phyloP scores from a whole-genome alignment of 306 rosid species.

The Pyrus pyrifolia region DNA sequence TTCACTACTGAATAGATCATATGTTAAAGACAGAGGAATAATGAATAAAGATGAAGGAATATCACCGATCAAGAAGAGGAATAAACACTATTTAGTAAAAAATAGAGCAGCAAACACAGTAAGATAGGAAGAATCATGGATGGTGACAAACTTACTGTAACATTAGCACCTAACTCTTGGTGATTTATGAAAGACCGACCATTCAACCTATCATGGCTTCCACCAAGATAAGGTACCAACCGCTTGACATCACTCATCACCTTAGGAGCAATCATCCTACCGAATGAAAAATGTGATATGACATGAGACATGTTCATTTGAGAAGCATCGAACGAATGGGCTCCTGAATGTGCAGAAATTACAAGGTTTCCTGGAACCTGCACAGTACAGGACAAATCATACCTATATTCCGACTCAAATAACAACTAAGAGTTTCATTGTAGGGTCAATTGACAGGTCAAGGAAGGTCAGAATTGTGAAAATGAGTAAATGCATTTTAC shows the following conservation, averaged over 20 bases:
- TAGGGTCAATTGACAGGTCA: neutral
- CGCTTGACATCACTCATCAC: constrained; percentile 62
- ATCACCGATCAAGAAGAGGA: too few relatives aligned
- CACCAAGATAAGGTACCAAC: constrained; percentile 72
- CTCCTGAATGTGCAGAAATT: constrained; percentile 74
- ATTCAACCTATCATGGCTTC: constrained; percentile 77
- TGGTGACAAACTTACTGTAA: constrained; percentile 67
- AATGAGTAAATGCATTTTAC: neutral
- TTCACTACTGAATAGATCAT: too few relatives aligned
- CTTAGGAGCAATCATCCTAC: constrained; percentile 57
- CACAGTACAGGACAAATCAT: constrained; percentile 12
- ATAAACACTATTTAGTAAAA: too few relatives aligned
- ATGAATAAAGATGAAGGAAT: too few relatives aligned
- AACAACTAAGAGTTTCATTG: neutral
- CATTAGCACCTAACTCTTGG: constrained; percentile 61
- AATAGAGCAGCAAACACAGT: constrained; percentile 6
- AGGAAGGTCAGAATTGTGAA: neutral
- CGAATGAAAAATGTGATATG: constrained; percentile 71
- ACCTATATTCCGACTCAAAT: neutral
- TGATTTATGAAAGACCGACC: constrained; percentile 73
- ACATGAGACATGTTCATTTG: constrained; percentile 97
- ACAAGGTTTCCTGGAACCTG: constrained; percentile 95
- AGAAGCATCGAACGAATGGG: constrained; percentile 91
- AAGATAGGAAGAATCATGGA: neutral
- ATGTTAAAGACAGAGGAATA: too few relatives aligned